Conservation (phyloP, 2,329 filamentous ascomycete genomes). For the Camillea tinctor region DNA sequence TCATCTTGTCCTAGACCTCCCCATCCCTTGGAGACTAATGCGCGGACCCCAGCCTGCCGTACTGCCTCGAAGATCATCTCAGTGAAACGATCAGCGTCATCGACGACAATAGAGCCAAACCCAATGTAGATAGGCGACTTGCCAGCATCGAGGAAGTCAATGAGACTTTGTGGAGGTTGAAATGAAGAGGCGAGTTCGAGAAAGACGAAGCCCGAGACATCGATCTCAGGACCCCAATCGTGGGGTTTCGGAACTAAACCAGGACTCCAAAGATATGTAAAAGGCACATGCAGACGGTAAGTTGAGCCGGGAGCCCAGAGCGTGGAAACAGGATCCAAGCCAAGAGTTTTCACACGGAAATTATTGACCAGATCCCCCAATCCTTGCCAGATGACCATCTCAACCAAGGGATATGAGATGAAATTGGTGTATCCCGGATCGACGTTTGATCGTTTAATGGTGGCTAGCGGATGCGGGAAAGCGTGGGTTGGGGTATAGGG, state of each 20-base stretch:
- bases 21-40: conserved; percentile 75
- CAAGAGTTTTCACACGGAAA: conserved; percentile 67
- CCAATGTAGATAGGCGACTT: conserved; percentile 70
- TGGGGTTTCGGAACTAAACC: conserved; percentile 63
- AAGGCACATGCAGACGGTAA: conserved; percentile 71
- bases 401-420: conserved; percentile 76
- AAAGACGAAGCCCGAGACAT: conserved; percentile 78
- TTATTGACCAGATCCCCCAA: conserved; percentile 76
- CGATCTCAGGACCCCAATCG: conserved; percentile 69
- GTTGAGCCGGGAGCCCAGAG: conserved; percentile 75
- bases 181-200: conserved; percentile 65
- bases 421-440: conserved; percentile 75
- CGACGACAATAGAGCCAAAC: conserved; percentile 74
- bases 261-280: conserved; percentile 72
- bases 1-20: conserved; percentile 64
- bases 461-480: conserved; percentile 77
- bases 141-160: conserved; percentile 54
- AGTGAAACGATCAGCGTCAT: conserved; percentile 68
- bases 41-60: conserved; percentile 63
- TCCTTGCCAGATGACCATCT: conserved; percentile 91
- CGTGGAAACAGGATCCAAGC: conserved; percentile 71
- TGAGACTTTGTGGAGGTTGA: conserved; percentile 54
- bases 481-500: conserved; percentile 73
- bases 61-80: conserved; percentile 70
- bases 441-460: conserved; percentile 70